phyloP scores from a whole-genome alignment of 345 rosid genomes.

The Populus alba region DNA sequence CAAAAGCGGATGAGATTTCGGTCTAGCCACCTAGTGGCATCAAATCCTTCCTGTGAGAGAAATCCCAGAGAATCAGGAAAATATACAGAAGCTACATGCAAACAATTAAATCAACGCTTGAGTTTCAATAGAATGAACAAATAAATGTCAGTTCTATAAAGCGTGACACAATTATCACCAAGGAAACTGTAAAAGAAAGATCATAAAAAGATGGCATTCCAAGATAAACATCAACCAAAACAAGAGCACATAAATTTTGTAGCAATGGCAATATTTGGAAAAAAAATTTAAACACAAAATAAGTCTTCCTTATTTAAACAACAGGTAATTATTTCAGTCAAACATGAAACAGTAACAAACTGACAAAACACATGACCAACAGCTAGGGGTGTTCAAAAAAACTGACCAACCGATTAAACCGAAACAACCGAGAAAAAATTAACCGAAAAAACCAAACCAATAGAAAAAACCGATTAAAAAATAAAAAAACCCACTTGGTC shows the following conservation, averaged over 20 bases:
- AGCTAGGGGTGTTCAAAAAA: too few species aligned
- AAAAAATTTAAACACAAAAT: background rate
- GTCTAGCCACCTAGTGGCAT: conserved; percentile 98
- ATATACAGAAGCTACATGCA: background rate
- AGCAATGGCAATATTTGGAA: background rate
- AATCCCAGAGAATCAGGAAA: background rate
- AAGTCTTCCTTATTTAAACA: background rate
- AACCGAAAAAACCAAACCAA: too few species aligned
- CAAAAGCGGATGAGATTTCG: conserved; percentile 90
- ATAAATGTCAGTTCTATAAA: background rate
- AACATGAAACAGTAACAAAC: background rate
- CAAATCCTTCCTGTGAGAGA: conserved; percentile 86
- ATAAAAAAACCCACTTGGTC: too few species aligned
- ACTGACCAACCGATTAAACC: too few species aligned
- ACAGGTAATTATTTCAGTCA: background rate
- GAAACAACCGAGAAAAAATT: too few species aligned
- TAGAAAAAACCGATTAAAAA: too few species aligned
- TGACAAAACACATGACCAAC: background rate
- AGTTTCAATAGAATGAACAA: background rate
- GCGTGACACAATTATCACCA: background rate
- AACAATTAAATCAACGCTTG: background rate
- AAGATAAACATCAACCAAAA: background rate
- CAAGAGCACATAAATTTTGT: background rate
- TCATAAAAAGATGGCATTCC: background rate
- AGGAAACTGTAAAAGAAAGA: background rate